phyloP scores from a whole-genome alignment of 2,329 filamentous ascomycete species.

The Alternaria hordeiaustralica region DNA sequence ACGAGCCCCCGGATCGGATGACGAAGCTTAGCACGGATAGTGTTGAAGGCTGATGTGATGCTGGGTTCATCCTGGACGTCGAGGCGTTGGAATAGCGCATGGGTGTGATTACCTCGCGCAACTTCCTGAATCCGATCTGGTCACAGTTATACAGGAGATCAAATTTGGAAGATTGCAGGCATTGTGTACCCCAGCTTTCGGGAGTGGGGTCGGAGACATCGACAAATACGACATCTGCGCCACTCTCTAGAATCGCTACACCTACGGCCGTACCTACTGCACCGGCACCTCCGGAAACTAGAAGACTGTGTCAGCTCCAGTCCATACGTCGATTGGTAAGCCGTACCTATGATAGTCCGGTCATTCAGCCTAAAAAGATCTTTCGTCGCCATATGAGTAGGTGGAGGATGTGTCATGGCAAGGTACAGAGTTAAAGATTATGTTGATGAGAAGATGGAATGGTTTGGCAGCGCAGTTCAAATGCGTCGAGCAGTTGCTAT shows the following conservation, averaged over 20 bases:
- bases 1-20: slow-evolving; percentile 35
- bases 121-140: neutral
- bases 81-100: slow-evolving; percentile 23
- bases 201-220: slow-evolving; percentile 14
- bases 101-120: slow-evolving; percentile 13
- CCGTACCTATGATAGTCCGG: slow-evolving; percentile 29
- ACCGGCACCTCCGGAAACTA: slow-evolving; percentile 39
- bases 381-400: slow-evolving; percentile 21
- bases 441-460: neutral
- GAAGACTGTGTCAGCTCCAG: neutral
- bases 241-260: slow-evolving; percentile 33
- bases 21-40: slow-evolving; percentile 13
- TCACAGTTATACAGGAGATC: neutral
- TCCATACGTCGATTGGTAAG: neutral
- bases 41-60: slow-evolving; percentile 18
- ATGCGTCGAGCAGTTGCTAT: neutral
- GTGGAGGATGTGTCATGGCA: slow-evolving; percentile 25
- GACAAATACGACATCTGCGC: slow-evolving; percentile 34
- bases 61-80: slow-evolving; percentile 30
- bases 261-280: slow-evolving; percentile 32
- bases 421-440: neutral
- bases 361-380: slow-evolving; percentile 33
- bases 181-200: slow-evolving; percentile 17
- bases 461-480: neutral
- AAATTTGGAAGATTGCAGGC: neutral